Evolutionary conservation across 1,284 basidiomycete species (phyloP), one percentile per base, ranked within the genome.

Genomic region (Trichosporon sp.): DNA sequence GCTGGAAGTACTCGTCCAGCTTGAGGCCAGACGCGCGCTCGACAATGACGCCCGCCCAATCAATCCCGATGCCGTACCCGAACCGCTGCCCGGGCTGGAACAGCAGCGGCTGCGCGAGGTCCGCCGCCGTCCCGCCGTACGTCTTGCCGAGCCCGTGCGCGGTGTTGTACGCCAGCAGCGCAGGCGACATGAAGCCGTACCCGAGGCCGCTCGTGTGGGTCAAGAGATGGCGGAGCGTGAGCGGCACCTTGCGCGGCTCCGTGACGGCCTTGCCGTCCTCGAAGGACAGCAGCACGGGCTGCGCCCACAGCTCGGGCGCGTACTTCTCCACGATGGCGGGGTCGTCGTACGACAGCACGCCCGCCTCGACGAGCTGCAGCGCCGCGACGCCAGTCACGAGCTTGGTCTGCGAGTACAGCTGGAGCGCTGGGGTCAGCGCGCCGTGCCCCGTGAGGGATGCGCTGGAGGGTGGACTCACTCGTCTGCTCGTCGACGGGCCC

Each of bases 11-110:
- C 1, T 74, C 75, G 62, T 80, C 79, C 8, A 83, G 72, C 0
- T 70, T 71, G 12, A 68, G 58, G 1, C 77, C 78, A 0, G 73
- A 75, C 11, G 76, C 65, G 27, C 81, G 76, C 38, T 70, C 67
- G 56, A 83, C 73, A 67, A 80, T 44, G 68, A 73, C 27, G 31
- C 77, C 81, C 38, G 75, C 74, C 77, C 77, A 81, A 66, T 84
- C 84, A 47, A 81, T 78, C 2, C 75, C 76, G 53, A 72, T 68
- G n/a, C 71, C 65, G 72, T 81, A 80, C 29, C 27, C 23, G 65
- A 67, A 81, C 3, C 62, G 60, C 0, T 73, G 71, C 1, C 79
- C 79, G 11, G 80, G 80, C 62, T 80, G 75, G 69, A 73, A 80
- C 25, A 76, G 53, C 5, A 76, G 68, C 0, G 77, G 76, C 23